Conservation (phyloP, 2,329 filamentous ascomycete species). For the Pseudofabraea citricarpa region DNA sequence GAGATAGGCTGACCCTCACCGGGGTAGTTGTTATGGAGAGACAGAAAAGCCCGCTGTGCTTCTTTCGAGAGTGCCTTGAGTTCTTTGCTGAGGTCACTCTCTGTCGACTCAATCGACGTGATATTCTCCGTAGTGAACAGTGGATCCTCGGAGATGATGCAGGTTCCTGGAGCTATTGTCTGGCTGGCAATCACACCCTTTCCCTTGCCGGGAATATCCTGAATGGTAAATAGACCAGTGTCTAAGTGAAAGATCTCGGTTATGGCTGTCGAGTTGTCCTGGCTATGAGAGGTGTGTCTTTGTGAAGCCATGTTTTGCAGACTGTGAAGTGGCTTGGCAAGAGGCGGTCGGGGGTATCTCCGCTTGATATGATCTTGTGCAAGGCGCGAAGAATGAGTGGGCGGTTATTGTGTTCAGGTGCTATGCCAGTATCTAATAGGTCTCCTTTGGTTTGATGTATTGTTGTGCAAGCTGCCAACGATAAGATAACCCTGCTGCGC, state of each 20-base stretch:
- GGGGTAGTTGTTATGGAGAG: constrained; percentile 23
- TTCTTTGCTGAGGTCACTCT: constrained; percentile 16
- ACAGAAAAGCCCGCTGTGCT: constrained; percentile 19
- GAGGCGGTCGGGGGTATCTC: no score
- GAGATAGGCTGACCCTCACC: constrained; percentile 14
- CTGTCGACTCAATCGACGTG: constrained; percentile 13
- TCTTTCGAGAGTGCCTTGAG: constrained; percentile 13
- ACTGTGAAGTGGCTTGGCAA: neutral
- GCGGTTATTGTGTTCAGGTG: no score
- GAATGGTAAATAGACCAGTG: constrained; percentile 20
- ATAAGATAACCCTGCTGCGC: neutral
- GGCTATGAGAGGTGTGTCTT: neutral
- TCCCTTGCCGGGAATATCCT: constrained; percentile 13
- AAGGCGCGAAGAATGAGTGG: no score
- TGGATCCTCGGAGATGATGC: constrained; percentile 23
- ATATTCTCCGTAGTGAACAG: constrained; percentile 22
- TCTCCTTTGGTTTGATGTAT: no score
- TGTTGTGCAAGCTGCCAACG: neutral
- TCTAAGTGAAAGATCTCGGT: constrained; percentile 11
- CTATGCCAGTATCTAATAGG: no score
- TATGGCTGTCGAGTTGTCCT: neutral
- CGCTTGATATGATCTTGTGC: no score
- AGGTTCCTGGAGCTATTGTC: constrained; percentile 18
- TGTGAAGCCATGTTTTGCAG: neutral
- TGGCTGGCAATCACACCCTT: constrained; percentile 6